phyloP scores from a whole-genome alignment of 306 rosid genomes.

The Prunus campanulata region DNA sequence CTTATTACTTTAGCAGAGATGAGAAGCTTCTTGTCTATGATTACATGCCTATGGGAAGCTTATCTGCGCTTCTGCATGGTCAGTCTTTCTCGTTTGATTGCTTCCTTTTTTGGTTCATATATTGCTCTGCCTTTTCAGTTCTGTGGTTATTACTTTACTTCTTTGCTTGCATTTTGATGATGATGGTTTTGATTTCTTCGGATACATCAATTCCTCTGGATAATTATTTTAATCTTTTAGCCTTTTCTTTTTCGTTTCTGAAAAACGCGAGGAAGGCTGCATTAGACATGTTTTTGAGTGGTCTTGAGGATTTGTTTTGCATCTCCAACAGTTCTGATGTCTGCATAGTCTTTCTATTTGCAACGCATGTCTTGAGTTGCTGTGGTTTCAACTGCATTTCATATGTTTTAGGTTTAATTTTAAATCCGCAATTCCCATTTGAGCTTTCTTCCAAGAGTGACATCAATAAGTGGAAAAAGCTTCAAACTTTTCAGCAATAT shows the following conservation, averaged over 20 bases:
- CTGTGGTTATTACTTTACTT: not conserved
- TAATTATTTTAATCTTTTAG: not conserved
- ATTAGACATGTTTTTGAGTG: not conserved
- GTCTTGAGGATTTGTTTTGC: not conserved
- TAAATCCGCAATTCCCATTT: not conserved
- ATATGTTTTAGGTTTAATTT: not conserved
- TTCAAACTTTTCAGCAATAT: not conserved
- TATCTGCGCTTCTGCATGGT: slow-evolving; percentile 56
- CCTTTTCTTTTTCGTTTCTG: not conserved
- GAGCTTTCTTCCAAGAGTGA: not conserved
- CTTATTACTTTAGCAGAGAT: slow-evolving; percentile 45
- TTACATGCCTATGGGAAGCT: slow-evolving; percentile 63
- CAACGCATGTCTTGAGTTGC: not conserved
- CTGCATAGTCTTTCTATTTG: not conserved
- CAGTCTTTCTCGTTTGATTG: not conserved
- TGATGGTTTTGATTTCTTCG: not conserved
- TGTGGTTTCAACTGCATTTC: not conserved
- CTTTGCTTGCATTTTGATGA: not conserved
- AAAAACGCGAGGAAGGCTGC: too few relatives aligned
- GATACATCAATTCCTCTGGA: not conserved
- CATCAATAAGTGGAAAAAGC: not conserved
- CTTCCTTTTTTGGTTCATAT: not conserved
- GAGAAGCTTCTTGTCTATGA: slow-evolving; percentile 60
- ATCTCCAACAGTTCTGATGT: not conserved
- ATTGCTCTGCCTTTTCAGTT: not conserved